phyloP scores from a whole-genome alignment of 495 filamentous ascomycete species.

The Penicillium argentinense region DNA sequence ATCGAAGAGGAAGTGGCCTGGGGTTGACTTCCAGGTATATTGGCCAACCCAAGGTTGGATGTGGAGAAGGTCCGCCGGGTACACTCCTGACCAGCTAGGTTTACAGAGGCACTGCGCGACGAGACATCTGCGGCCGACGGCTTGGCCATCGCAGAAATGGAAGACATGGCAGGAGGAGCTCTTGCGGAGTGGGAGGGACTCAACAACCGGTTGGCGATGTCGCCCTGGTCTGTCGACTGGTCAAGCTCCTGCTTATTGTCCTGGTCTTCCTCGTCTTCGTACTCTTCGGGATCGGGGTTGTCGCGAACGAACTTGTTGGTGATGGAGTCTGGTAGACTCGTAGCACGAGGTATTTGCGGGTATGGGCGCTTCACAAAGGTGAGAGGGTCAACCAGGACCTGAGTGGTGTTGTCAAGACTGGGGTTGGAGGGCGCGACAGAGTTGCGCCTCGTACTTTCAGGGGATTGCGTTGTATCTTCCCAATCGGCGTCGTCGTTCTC shows the following conservation, averaged over 20 bases:
- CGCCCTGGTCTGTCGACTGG: slow-evolving; percentile 29
- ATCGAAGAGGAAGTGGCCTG: slow-evolving; percentile 48
- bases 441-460: slow-evolving; percentile 48
- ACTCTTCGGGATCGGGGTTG: slow-evolving; percentile 20
- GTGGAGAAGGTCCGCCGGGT: slow-evolving; percentile 37
- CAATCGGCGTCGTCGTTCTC: slow-evolving; percentile 48
- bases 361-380: slow-evolving; percentile 50
- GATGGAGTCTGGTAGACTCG: slow-evolving; percentile 46
- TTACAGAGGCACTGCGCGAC: slow-evolving; percentile 40
- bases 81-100: slow-evolving; percentile 34
- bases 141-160: slow-evolving; percentile 47
- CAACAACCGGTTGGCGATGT: slow-evolving; percentile 42
- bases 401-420: slow-evolving; percentile 41
- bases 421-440: slow-evolving; percentile 45
- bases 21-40: slow-evolving; percentile 27
- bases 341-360: slow-evolving; percentile 44
- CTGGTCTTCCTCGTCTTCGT: slow-evolving; percentile 25
- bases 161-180: slow-evolving; percentile 50
- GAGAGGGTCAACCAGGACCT: slow-evolving; percentile 45
- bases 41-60: slow-evolving; percentile 25
- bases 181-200: slow-evolving; percentile 44
- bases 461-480: slow-evolving; percentile 54
- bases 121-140: slow-evolving; percentile 28
- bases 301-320: slow-evolving; percentile 33
- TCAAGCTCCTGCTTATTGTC: slow-evolving; percentile 12